Base-by-base conservation (phyloP, 2,329 filamentous ascomycete genomes). In the Nectriaceae sp. region DNA sequence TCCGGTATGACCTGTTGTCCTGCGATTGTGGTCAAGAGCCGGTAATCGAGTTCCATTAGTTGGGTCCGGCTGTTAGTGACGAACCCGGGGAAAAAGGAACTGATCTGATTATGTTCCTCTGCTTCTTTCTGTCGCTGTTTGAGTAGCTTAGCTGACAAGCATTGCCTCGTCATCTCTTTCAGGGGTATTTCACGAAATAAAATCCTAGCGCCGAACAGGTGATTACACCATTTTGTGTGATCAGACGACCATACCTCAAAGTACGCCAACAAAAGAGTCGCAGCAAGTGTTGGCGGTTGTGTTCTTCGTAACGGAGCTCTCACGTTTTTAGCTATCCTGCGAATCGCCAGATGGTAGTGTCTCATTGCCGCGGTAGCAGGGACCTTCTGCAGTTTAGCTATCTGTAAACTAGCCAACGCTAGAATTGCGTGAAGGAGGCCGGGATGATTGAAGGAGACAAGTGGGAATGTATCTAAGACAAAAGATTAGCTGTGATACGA, bases 241-340 rank as follows among this genome's bases (percentile, higher is more conserved):
- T 99, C 93, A 19, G 91, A 93, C 29, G 88, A 88, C 85, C 93
- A 94, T 16, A 97, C 89, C 67, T 97, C 94, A 62, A 96, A 97
- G 66, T 91, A 97, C 0, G 86, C 90, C 6, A 99, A 78, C 6
- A 97, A 74, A 29, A 97, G 75, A 0, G 90, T 91, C 2, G 92
- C 91, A 6, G 92, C 93, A n/a, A 97, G 74, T 0, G 91, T 97
- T 2, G 89, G 84, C 8, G 90, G 82, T 47, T 90, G 84, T 8
- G 85, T 84, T 44, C 91, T 83, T 59, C 85, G 84, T 39, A 76
- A 78, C 0, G 84, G 76, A 21, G 88, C 80, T 40, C 83, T 82
- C 21, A 97, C 87, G 40, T 88, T 88, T 57, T 83, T 85, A 5
- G 89, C 87, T 15, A 97, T 80, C 35, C 89, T 77, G 53, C 91